These are phyloP conservation scores for Hymenotorrendiella dingleyae DNA, from an alignment of 2,329 filamentous ascomycete genomes.

Conservation along the genomic window DNA sequence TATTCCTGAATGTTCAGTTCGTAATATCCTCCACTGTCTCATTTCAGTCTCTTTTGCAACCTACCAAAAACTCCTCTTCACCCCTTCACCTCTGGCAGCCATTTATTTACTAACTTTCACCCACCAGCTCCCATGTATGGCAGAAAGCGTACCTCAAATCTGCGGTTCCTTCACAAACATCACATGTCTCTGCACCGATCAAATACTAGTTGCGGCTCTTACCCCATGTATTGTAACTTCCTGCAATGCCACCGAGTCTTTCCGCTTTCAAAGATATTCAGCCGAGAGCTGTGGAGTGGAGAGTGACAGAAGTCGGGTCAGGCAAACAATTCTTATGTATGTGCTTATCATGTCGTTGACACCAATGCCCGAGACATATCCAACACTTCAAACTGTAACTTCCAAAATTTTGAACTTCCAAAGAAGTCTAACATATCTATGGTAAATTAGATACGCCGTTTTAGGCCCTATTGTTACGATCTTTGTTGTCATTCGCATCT, in stretches of 20 bases:
- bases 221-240: conserved; percentile 29
- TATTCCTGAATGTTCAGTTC: no score
- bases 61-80: no score
- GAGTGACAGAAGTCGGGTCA: conserved; percentile 5
- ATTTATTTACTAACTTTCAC: no score
- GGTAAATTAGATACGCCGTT: neutral
- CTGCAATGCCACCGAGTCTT: conserved; percentile 33
- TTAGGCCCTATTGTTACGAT: conserved; percentile 3
- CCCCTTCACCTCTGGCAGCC: no score
- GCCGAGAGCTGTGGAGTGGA: conserved; percentile 33
- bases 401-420: no score
- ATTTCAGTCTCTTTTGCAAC: no score
- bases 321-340: no score
- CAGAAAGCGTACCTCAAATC: conserved; percentile 6
- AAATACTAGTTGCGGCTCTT: conserved; percentile 28
- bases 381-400: no score
- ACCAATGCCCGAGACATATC: no score
- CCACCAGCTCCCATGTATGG: no score
- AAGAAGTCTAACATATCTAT: neutral
- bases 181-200: conserved; percentile 34
- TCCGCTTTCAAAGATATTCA: conserved; percentile 39
- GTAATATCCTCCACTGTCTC: no score
- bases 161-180: conserved; percentile 30
- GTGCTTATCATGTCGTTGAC: no score
- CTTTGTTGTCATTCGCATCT: conserved; percentile 6